Percentiles rank a stretch among this genome's conserved stretches.
Evolutionary conservation across 257 asterid species (phyloP).

Genomic region (Fraxinus anomala): DNA sequence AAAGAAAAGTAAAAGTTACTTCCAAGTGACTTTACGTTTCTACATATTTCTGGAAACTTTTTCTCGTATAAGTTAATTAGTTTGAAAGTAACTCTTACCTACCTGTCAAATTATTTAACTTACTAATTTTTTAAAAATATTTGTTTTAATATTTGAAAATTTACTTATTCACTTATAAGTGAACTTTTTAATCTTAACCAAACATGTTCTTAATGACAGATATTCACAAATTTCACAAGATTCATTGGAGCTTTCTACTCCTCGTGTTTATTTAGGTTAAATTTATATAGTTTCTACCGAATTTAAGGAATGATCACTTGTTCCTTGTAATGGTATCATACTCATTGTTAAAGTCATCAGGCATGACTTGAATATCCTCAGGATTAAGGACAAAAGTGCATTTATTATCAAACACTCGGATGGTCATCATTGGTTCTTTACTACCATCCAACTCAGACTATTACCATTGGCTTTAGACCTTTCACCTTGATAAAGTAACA

Average conservation of each 20-base stretch:
- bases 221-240: background rate
- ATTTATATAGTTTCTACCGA: background rate
- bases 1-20: background rate
- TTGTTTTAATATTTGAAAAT: no score
- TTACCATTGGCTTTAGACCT: background rate
- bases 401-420: background rate
- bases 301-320: background rate
- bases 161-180: no score
- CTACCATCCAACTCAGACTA: background rate
- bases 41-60: background rate
- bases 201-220: background rate
- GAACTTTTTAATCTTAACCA: background rate
- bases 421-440: background rate
- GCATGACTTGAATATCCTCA: background rate
- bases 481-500: background rate
- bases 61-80: background rate
- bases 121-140: background rate
- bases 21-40: background rate
- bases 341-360: background rate
- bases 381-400: background rate
- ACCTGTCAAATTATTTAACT: background rate
- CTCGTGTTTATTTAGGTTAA: background rate
- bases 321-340: background rate
- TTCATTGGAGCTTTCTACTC: background rate
- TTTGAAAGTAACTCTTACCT: background rate